A percentile compares a stretch with the other conserved stretches of the same genome.
Conservation (phyloP, 2,329 filamentous ascomycete genomes). For the Fusarium duplospermum region DNA sequence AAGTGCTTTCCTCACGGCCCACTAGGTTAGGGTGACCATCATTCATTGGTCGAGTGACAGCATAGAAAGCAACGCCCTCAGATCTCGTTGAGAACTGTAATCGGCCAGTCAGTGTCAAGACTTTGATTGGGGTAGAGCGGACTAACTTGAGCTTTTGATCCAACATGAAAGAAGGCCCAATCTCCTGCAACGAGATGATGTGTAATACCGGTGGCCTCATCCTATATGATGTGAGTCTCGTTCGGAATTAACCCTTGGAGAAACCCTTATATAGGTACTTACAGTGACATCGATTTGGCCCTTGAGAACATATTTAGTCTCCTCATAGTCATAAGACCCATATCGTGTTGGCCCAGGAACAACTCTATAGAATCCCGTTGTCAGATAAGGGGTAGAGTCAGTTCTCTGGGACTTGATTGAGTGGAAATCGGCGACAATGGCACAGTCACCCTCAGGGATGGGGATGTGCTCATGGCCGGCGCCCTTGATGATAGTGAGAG, state of each 20-base stretch:
- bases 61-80: constrained; percentile 28
- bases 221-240: constrained; percentile 1
- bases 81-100: constrained; percentile 24
- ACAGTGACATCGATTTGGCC: constrained; percentile 30
- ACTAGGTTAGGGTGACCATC: constrained; percentile 4
- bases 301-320: constrained; percentile 32
- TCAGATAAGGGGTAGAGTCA: constrained; percentile 14
- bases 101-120: background rate
- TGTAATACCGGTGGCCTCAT: constrained; percentile 31
- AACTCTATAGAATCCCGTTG: constrained; percentile 29
- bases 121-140: fast-evolving
- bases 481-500: constrained; percentile 35
- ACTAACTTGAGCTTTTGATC: constrained; percentile 29
- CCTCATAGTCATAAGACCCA: constrained; percentile 29
- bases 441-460: constrained; percentile 24
- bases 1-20: constrained; percentile 15
- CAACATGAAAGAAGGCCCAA: constrained; percentile 34
- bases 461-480: constrained; percentile 31
- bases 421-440: constrained; percentile 30
- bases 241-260: background rate
- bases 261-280: background rate
- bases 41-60: constrained; percentile 26
- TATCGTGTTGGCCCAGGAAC: constrained; percentile 33
- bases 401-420: constrained; percentile 15
- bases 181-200: constrained; percentile 34